phyloP scores from a whole-genome alignment of 2,329 filamentous ascomycete species.

The Graphilbum fragrans region DNA sequence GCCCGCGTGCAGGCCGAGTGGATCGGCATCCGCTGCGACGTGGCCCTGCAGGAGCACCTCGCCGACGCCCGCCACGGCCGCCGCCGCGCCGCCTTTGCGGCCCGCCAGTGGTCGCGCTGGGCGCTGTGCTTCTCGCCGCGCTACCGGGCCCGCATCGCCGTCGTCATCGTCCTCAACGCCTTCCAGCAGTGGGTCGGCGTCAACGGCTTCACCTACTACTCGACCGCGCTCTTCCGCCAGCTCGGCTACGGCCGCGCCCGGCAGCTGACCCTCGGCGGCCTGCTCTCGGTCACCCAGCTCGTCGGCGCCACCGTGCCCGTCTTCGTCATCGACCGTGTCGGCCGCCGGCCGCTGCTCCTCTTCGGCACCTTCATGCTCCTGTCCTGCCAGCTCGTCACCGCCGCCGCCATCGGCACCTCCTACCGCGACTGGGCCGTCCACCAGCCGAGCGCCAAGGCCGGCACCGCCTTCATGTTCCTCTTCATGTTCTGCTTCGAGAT shows the following conservation, averaged over 20 bases:
- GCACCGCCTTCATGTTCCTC: no score
- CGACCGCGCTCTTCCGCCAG: slow-evolving; percentile 46
- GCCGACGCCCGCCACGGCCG: slow-evolving; percentile 13
- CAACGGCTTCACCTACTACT: not conserved
- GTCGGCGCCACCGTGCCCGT: no score
- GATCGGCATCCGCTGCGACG: slow-evolving; percentile 7
- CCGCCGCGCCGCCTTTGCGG: slow-evolving; percentile 3
- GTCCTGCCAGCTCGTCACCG: not conserved
- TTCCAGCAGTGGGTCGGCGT: not conserved
- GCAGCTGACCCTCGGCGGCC: not conserved
- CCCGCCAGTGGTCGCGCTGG: slow-evolving; percentile 28
- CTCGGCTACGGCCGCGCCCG: slow-evolving; percentile 29
- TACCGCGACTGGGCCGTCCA: not conserved
- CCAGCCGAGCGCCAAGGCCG: no score
- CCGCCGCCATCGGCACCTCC: not conserved
- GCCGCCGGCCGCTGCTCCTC: no score
- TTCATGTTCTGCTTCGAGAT: no score
- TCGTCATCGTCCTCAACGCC: slow-evolving; percentile 19
- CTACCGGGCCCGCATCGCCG: slow-evolving; percentile 39
- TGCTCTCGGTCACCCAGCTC: not conserved
- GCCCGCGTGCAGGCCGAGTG: slow-evolving; percentile 9
- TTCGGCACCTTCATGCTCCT: not conserved
- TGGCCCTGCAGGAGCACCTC: slow-evolving; percentile 24
- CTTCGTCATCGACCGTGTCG: no score
- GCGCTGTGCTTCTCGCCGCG: no score